These are phyloP conservation scores for Hyaloscypha bicolor DNA, from an alignment of 495 filamentous ascomycete genomes.

Conservation along the genomic window DNA sequence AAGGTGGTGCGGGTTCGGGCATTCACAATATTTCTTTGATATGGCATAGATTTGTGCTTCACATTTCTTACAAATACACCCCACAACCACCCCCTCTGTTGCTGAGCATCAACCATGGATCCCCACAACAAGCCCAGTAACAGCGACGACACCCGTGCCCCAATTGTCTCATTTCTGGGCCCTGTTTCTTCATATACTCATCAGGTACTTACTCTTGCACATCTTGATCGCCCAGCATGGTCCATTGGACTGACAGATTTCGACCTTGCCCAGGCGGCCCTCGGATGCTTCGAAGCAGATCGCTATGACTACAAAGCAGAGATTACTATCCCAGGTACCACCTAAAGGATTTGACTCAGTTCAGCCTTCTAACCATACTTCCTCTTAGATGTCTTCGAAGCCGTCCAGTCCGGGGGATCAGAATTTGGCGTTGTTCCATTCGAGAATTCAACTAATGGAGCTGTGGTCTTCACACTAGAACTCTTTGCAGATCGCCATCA, in stretches of 20 bases:
- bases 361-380: not conserved
- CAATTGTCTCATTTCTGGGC: slow-evolving; percentile 77
- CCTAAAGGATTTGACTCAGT: not conserved
- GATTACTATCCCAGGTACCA: slow-evolving; percentile 60
- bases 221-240: slow-evolving; percentile 9
- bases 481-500: slow-evolving; percentile 73
- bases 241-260: slow-evolving; percentile 28
- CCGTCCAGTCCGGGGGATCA: slow-evolving; percentile 65
- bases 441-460: slow-evolving; percentile 94
- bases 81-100: not conserved
- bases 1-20: not conserved
- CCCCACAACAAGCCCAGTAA: not conserved
- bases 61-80: slow-evolving; percentile 6
- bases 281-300: slow-evolving; percentile 58
- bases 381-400: slow-evolving; percentile 72
- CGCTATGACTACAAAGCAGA: slow-evolving; percentile 60
- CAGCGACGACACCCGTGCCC: slow-evolving; percentile 10
- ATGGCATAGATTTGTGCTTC: slow-evolving; percentile 14
- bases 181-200: slow-evolving; percentile 86
- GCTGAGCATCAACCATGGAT: slow-evolving; percentile 14
- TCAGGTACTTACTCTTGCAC: slow-evolving; percentile 60
- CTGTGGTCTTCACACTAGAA: slow-evolving; percentile 86
- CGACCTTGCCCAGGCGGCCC: slow-evolving; percentile 59
- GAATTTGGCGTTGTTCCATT: slow-evolving; percentile 86
- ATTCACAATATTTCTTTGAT: slow-evolving; percentile 7